Percentiles rank a stretch among this genome's conserved stretches.
phyloP scores from a whole-genome alignment of 2,329 filamentous ascomycete species.

The Scedosporium minutisporum region DNA sequence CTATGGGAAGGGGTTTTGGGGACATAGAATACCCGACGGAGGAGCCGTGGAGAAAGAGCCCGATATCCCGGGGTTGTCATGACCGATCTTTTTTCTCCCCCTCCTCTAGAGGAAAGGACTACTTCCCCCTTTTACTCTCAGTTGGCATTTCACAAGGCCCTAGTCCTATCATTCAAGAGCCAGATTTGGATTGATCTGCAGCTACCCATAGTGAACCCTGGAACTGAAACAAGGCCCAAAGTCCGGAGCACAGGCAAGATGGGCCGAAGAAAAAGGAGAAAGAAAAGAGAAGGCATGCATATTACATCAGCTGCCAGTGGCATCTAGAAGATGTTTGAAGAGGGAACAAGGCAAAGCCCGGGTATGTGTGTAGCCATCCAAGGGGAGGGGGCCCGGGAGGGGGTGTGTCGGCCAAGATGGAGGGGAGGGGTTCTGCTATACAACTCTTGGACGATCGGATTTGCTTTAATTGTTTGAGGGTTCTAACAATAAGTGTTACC shows the following conservation, averaged over 20 bases:
- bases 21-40: conserved; percentile 10
- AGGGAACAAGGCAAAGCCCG: too few relatives aligned
- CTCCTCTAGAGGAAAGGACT: not conserved
- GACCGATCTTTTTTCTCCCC: not conserved
- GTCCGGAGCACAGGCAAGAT: not conserved
- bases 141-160: not conserved
- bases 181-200: not conserved
- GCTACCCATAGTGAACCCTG: not conserved
- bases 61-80: conserved; percentile 1
- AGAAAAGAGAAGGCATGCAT: not conserved
- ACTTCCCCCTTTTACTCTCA: too few relatives aligned
- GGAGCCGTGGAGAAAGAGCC: conserved; percentile 16
- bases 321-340: too few relatives aligned
- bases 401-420: not conserved
- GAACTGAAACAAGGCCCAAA: not conserved
- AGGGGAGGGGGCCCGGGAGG: not conserved
- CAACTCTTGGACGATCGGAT: not conserved
- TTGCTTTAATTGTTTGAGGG: not conserved
- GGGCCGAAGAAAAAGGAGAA: not conserved
- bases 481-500: not conserved
- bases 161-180: not conserved
- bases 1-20: conserved; percentile 60
- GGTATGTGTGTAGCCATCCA: too few relatives aligned
- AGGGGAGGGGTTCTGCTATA: not conserved
- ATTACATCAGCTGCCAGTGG: not conserved